phyloP scores from a whole-genome alignment of 2,329 filamentous ascomycete genomes.

The Fusarium dlaminii region DNA sequence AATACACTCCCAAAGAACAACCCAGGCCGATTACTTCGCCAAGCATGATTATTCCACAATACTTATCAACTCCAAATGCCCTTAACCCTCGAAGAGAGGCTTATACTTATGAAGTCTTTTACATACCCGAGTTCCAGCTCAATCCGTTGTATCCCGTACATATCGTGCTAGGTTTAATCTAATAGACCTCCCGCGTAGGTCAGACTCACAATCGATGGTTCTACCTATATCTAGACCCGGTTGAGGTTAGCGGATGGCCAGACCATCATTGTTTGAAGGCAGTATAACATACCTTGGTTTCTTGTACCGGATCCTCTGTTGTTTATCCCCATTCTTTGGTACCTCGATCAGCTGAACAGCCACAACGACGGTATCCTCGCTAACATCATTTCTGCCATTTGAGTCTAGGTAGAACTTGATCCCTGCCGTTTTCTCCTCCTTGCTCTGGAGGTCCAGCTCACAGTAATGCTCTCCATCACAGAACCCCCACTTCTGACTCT shows the following conservation, averaged over 20 bases:
- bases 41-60: no score
- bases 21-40: no score
- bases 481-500: not conserved
- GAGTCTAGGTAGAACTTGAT: not conserved
- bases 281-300: not conserved
- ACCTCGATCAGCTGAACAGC: not conserved
- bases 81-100: not conserved
- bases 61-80: not conserved
- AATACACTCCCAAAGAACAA: not conserved
- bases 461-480: not conserved
- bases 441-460: not conserved
- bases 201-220: not conserved
- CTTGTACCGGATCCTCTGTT: not conserved
- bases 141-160: not conserved
- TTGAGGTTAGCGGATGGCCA: not conserved
- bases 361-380: not conserved
- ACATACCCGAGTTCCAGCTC: no score
- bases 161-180: accelerated
- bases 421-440: accelerated
- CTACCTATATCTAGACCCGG: not conserved
- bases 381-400: not conserved
- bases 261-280: no score
- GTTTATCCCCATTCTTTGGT: not conserved
- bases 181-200: not conserved
- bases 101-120: not conserved